phyloP scores from a whole-genome alignment of 2,329 filamentous ascomycete species.

The Fusarium napiforme region DNA sequence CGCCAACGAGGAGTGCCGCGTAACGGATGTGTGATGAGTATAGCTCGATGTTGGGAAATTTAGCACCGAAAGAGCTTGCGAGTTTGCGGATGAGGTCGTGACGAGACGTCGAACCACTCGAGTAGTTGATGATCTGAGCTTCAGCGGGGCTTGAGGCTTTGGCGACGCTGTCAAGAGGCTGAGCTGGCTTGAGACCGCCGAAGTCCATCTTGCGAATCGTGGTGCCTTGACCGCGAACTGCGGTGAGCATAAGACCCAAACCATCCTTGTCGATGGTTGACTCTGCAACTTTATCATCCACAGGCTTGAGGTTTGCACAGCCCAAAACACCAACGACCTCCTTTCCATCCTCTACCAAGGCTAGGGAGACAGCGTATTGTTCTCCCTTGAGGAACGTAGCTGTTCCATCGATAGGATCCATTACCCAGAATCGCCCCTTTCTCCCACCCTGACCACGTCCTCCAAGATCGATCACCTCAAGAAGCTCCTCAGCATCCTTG shows the following conservation, averaged over 20 bases:
- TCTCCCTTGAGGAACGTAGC: constrained; percentile 69
- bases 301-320: constrained; percentile 66
- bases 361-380: constrained; percentile 72
- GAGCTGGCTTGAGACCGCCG: constrained; percentile 29
- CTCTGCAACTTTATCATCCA: constrained; percentile 51
- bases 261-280: constrained; percentile 47
- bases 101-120: constrained; percentile 45
- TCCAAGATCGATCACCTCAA: constrained; percentile 70
- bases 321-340: constrained; percentile 70
- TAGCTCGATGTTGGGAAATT: constrained; percentile 52
- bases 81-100: constrained; percentile 48
- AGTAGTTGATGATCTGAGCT: constrained; percentile 51
- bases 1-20: constrained; percentile 51
- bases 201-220: constrained; percentile 43
- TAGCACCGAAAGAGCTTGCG: constrained; percentile 45
- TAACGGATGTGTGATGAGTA: constrained; percentile 56
- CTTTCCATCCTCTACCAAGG: constrained; percentile 65
- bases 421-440: constrained; percentile 64
- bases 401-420: constrained; percentile 74
- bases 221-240: constrained; percentile 48
- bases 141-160: constrained; percentile 31
- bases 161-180: constrained; percentile 36
- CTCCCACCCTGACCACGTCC: constrained; percentile 53
- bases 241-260: constrained; percentile 52
- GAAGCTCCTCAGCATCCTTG: constrained; percentile 63